Evolutionary conservation across 1,139 yeast genomes (phyloP), one percentile per base, ranked within the genome.

Genomic region (Yamadazyma diddensiae): DNA sequence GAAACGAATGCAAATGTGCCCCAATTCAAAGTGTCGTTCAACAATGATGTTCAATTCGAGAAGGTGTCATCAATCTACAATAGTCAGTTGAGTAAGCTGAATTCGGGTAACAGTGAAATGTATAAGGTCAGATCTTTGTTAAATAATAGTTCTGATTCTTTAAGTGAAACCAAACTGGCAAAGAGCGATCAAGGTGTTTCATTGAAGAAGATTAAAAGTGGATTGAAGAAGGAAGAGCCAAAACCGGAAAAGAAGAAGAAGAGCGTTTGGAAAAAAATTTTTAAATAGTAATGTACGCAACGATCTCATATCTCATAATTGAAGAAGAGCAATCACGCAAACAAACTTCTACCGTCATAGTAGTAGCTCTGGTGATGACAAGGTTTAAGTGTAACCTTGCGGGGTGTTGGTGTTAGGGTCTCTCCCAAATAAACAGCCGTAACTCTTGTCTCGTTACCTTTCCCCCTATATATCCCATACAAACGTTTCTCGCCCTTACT

Each of bases 111-210:
- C 14, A 30, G 35, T n/a, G 47, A 45, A 9, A 55, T 63, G 28
- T 66, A 67, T 52, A 64, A 65, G 42, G 73, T 68, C n/a, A 61
- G 59, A 34, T 63, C 70, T 20, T 44, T 66, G 41, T 52, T 62
- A 29, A 49, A 43, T 15, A 23, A 22, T 17, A 28, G 31, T 26
- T 37, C 36, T 26, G 30, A 31, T 17, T 21, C 34, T 21, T 20
- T 31, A 3, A 35, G 32, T 28, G 35, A 23, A 7, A 30, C 29
- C 12, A 35, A 35, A 24, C 28, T 33, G 1, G 22, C 26, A 5
- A 33, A 33, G 13, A 28, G 34, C 12, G n/a, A 27, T 15, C 9
- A 5, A 15, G 48, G 46, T 4, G 22, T 43, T 30, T 42, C 49
- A 4, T 34, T 37, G 9, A 44, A 44, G 23, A 35, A 33, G 35